Base-by-base conservation (phyloP, 352 stramenopile genomes). In the Globisporangium spinosum region DNA sequence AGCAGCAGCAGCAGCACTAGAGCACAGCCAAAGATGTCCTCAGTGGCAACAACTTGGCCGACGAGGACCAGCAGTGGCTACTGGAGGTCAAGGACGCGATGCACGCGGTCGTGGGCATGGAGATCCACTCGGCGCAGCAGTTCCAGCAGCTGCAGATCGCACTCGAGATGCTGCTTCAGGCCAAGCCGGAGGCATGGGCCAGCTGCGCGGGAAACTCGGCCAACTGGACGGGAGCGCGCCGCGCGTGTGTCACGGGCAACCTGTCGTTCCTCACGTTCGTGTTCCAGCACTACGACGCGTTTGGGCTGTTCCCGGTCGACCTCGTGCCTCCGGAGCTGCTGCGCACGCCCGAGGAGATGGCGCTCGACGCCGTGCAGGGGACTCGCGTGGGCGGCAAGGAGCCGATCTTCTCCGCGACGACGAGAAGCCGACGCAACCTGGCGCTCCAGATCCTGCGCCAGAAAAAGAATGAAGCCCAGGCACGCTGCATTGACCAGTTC, bases 121-220 rank as follows among this genome's bases (percentile, higher is more conserved):
- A 88, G 62, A 71, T 90, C 66, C 65, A 76, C 60, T 84, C 82
- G 47, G 72, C 75, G 25, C 82, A 85, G 34, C 77, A 89, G 49
- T 76, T 86, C 55, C 82, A 90, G 70, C 82, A 88, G 65, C 62
- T 80, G 25, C 79, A 85, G 70, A 90, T 90, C 58, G 79, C 82
- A 10, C 62, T 90, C 20, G 82, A 90, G 57, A 62, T 90, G 12
- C 63, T 90, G 25, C 40, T 90, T n/a, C 76, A 81, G 12, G 67
- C 70, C 10, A 66, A 70, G 29, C 73, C 77, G 15, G 29, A 66
- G 17, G 67, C 66, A 3, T 85, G 75, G 77, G 68, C 58, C 7
- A 78, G 27, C 20, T 62, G n/a, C 4, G 61, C 59, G 4, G 73
- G 60, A 47, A 89, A 87, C 67, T 54, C 73, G 20, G 68, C 62